Percentiles rank a stretch among this genome's conserved stretches.
phyloP scores from a whole-genome alignment of 495 filamentous ascomycete species.

The Daldinia caldariorum region DNA sequence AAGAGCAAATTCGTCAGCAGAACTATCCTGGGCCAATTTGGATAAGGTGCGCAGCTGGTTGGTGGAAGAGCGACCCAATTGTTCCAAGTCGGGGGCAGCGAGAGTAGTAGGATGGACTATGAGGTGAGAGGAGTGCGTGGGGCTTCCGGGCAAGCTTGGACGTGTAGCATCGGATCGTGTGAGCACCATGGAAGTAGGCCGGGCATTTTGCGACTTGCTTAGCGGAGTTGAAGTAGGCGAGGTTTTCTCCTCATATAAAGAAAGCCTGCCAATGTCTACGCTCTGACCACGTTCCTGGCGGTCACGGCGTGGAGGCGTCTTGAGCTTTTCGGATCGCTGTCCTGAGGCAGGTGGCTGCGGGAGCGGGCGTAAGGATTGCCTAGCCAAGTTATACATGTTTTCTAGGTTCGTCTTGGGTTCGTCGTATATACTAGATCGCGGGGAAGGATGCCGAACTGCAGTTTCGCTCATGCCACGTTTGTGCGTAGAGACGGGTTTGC shows the following conservation, averaged over 20 bases:
- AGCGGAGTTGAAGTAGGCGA: constrained; percentile 53
- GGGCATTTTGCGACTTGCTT: constrained; percentile 54
- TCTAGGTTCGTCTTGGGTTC: constrained; percentile 59
- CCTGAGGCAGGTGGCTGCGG: constrained; percentile 70
- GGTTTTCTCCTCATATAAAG: constrained; percentile 49
- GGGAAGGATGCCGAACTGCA: constrained; percentile 35
- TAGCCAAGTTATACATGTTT: constrained; percentile 71
- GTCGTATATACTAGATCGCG: constrained; percentile 51
- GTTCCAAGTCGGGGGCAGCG: constrained; percentile 75
- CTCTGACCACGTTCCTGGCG: constrained; percentile 61
- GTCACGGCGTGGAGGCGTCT: constrained; percentile 37
- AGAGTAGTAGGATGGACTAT: constrained; percentile 58
- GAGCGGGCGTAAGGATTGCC: constrained; percentile 80
- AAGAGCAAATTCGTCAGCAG: constrained; percentile 81
- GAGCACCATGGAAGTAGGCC: constrained; percentile 64
- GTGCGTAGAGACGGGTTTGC: constrained; percentile 62
- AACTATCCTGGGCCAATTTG: constrained; percentile 77
- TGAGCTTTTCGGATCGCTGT: constrained; percentile 48
- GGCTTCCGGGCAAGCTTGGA: constrained; percentile 44
- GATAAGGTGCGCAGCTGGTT: constrained; percentile 90
- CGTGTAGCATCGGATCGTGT: constrained; percentile 61
- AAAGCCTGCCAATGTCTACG: constrained; percentile 61
- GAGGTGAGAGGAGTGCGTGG: constrained; percentile 47
- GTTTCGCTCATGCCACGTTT: constrained; percentile 82
- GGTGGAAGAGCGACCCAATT: constrained; percentile 83